Evolutionary conservation across 1,139 yeast species (phyloP).

Genomic region (Geotrichum bryndzae): DNA sequence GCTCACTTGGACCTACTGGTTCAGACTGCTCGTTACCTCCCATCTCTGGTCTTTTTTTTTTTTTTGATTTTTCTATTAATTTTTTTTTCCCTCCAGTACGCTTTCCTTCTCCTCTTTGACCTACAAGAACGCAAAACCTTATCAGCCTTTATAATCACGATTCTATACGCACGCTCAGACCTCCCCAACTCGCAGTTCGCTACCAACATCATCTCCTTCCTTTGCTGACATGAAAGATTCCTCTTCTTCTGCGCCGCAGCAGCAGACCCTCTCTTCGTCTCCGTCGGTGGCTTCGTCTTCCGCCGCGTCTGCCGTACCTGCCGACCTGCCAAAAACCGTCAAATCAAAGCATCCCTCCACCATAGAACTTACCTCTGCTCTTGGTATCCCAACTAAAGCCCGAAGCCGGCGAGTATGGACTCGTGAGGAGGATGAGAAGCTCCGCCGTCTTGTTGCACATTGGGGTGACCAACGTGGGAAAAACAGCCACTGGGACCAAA

Average conservation of each 20-base stretch:
- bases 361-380: slow-evolving; percentile 18
- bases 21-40: too few species aligned
- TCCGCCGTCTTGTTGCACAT: slow-evolving; percentile 62
- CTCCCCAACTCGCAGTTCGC: background rate
- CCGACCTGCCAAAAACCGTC: background rate
- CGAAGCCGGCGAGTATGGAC: slow-evolving; percentile 60
- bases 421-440: slow-evolving; percentile 64
- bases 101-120: background rate
- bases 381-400: slow-evolving; percentile 17
- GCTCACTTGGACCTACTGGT: too few species aligned
- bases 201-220: background rate
- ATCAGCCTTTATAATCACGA: background rate
- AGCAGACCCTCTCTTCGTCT: background rate
- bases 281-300: background rate
- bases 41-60: background rate
- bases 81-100: background rate
- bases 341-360: slow-evolving; percentile 19
- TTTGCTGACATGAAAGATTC: background rate
- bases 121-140: background rate
- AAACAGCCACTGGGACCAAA: slow-evolving; percentile 61
- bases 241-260: background rate
- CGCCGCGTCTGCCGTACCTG: background rate
- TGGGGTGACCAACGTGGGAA: slow-evolving; percentile 91
- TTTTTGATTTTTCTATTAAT: background rate
- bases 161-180: background rate